Evolutionary conservation across 2,329 filamentous ascomycete species (phyloP).

Genomic region (Seiridium cupressi): DNA sequence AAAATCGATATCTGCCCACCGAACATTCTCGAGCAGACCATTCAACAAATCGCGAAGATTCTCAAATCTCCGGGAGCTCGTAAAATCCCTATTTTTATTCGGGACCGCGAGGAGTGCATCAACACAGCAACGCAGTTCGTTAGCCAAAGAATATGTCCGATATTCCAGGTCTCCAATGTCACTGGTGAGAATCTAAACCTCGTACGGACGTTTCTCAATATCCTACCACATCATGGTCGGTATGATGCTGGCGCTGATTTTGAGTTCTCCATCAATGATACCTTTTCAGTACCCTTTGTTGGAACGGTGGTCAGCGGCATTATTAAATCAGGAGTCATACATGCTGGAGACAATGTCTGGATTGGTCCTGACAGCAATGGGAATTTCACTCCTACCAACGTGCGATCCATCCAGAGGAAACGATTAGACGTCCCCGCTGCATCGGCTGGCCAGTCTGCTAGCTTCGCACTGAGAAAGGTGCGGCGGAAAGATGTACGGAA

Average conservation of each 20-base stretch:
- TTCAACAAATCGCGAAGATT: conserved; percentile 87
- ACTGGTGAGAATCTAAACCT: conserved; percentile 89
- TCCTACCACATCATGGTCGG: conserved; percentile 89
- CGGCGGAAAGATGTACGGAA: conserved; percentile 91
- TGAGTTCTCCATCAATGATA: conserved; percentile 95
- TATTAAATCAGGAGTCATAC: conserved; percentile 82
- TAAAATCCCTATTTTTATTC: conserved; percentile 96
- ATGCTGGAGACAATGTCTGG: conserved; percentile 84
- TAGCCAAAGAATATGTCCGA: conserved; percentile 89
- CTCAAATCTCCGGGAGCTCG: conserved; percentile 89
- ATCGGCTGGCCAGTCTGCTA: conserved; percentile 87
- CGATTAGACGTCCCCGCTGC: conserved; percentile 84
- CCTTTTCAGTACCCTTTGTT: conserved; percentile 95
- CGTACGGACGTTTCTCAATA: conserved; percentile 90
- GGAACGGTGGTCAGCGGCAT: conserved; percentile 96
- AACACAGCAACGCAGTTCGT: conserved; percentile 96
- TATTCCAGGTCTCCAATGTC: conserved; percentile 98
- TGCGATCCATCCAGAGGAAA: conserved; percentile 93
- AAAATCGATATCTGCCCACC: conserved; percentile 98
- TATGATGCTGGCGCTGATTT: conserved; percentile 87
- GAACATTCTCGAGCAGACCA: conserved; percentile 90
- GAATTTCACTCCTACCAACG: conserved; percentile 81
- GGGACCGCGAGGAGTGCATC: conserved; percentile 85
- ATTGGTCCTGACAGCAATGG: conserved; percentile 89
- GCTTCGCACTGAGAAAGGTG: conserved; percentile 85